Percentiles rank a stretch among this genome's conserved stretches.
These are phyloP conservation scores for Tolypocladium sp. DNA, from an alignment of 2,329 filamentous ascomycete species.

Conservation along the genomic window DNA sequence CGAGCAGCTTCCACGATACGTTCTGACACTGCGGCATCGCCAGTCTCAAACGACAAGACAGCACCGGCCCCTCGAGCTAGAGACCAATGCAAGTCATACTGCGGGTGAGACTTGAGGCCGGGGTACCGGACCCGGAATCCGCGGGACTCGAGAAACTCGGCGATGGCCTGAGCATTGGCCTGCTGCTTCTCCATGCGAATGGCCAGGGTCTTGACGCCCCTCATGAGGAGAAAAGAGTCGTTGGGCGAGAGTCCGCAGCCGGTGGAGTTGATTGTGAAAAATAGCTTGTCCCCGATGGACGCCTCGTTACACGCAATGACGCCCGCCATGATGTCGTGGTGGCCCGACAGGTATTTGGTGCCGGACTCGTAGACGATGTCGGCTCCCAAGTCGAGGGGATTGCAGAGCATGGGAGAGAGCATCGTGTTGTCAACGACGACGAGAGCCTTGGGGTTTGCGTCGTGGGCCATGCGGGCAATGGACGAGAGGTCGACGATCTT, in stretches of 20 bases:
- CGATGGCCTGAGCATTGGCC: conserved; percentile 80
- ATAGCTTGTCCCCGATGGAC: conserved; percentile 77
- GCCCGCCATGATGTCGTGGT: conserved; percentile 98
- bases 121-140: conserved; percentile 96
- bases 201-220: conserved; percentile 90
- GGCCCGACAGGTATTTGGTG: conserved; percentile 94
- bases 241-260: conserved; percentile 92
- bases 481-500: conserved; percentile 89
- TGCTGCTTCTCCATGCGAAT: conserved; percentile 99
- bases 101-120: conserved; percentile 86
- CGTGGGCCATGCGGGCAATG: conserved; percentile 70
- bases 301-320: conserved; percentile 86
- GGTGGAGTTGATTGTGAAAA: conserved; percentile 94
- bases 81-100: conserved; percentile 92
- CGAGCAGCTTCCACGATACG: conserved; percentile 89
- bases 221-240: conserved; percentile 90
- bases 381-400: conserved; percentile 87
- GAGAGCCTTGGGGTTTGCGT: conserved; percentile 66
- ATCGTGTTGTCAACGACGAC: conserved; percentile 98
- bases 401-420: conserved; percentile 90
- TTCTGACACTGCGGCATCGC: conserved; percentile 73
- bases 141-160: conserved; percentile 79
- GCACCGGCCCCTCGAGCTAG: conserved; percentile 92
- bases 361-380: conserved; percentile 97
- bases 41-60: conserved; percentile 93